Conservation (phyloP, 805 yeast genomes). For the Jamesozyma jinghongensis region DNA sequence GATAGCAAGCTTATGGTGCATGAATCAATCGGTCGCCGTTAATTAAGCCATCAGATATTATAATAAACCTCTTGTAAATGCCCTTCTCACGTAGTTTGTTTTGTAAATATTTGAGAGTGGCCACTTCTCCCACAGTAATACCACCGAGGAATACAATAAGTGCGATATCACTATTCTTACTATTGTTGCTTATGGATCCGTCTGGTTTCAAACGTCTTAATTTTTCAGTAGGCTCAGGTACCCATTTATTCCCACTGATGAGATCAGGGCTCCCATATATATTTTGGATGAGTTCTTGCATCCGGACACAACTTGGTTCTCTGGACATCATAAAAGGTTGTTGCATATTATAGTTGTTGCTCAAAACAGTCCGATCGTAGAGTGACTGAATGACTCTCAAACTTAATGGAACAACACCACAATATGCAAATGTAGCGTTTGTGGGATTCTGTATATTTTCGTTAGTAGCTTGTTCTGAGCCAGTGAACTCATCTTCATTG, state of each 20-base stretch:
- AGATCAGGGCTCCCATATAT: slow-evolving; percentile 17
- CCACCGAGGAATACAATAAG: slow-evolving; percentile 72
- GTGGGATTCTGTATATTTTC: slow-evolving; percentile 8
- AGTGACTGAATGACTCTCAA: slow-evolving; percentile 61
- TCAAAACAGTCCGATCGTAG: slow-evolving; percentile 47
- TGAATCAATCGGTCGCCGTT: slow-evolving; percentile 31
- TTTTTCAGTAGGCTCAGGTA: slow-evolving; percentile 9
- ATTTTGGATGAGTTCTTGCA: slow-evolving; percentile 19
- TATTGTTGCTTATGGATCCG: background rate
- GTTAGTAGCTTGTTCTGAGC: slow-evolving; percentile 10
- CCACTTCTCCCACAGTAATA: slow-evolving; percentile 72
- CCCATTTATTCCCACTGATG: slow-evolving; percentile 18
- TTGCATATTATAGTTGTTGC: slow-evolving; percentile 27
- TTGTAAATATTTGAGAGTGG: slow-evolving; percentile 59
- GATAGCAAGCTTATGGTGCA: background rate
- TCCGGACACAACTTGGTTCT: slow-evolving; percentile 17
- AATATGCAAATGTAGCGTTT: slow-evolving; percentile 48
- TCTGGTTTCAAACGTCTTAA: background rate
- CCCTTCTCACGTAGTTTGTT: slow-evolving; percentile 32
- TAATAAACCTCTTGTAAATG: slow-evolving; percentile 33
- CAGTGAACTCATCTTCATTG: slow-evolving; percentile 9
- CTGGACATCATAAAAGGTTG: slow-evolving; percentile 28
- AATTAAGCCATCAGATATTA: slow-evolving; percentile 41
- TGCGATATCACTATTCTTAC: slow-evolving; percentile 16
- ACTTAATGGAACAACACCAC: slow-evolving; percentile 75